phyloP scores from a whole-genome alignment of 345 rosid species.

The Erodium maritimum region DNA sequence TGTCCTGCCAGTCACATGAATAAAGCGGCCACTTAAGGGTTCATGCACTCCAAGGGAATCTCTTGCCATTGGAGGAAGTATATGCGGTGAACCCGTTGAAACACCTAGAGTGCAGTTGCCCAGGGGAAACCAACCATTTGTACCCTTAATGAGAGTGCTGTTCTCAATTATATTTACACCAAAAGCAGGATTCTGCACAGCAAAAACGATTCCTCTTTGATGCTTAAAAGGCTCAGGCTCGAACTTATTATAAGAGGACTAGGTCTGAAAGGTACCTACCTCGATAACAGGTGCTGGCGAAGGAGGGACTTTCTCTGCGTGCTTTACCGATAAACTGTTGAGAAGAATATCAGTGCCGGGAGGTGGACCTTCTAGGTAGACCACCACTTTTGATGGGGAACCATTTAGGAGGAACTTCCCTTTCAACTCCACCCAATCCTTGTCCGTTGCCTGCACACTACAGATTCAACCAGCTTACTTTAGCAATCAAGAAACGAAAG shows the following conservation, averaged over 20 bases:
- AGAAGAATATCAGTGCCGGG: conserved; percentile 81
- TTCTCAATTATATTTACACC: conserved; percentile 69
- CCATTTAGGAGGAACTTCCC: conserved; percentile 89
- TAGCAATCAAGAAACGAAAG: too few species aligned
- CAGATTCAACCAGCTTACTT: neutral
- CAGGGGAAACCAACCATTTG: conserved; percentile 84
- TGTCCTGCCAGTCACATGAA: conserved; percentile 61
- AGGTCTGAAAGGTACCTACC: conserved; percentile 23
- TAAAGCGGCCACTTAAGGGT: conserved; percentile 65
- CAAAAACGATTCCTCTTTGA: too few species aligned
- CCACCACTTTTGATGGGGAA: conserved; percentile 58
- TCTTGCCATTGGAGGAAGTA: conserved; percentile 78
- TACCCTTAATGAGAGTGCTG: conserved; percentile 47
- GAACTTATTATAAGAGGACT: neutral
- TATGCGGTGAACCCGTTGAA: conserved; percentile 64
- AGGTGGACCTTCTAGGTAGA: conserved; percentile 93
- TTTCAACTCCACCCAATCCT: conserved; percentile 63
- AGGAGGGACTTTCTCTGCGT: conserved; percentile 61
- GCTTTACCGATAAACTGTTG: conserved; percentile 57
- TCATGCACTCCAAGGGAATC: conserved; percentile 55
- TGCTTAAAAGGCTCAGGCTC: too few species aligned
- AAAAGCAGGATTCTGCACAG: conserved; percentile 47
- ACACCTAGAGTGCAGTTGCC: conserved; percentile 62
- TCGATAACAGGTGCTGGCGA: conserved; percentile 50
- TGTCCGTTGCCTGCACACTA: conserved; percentile 69